Base-by-base conservation (phyloP, 495 filamentous ascomycete genomes). In the Astrothelium subdiscretum region DNA sequence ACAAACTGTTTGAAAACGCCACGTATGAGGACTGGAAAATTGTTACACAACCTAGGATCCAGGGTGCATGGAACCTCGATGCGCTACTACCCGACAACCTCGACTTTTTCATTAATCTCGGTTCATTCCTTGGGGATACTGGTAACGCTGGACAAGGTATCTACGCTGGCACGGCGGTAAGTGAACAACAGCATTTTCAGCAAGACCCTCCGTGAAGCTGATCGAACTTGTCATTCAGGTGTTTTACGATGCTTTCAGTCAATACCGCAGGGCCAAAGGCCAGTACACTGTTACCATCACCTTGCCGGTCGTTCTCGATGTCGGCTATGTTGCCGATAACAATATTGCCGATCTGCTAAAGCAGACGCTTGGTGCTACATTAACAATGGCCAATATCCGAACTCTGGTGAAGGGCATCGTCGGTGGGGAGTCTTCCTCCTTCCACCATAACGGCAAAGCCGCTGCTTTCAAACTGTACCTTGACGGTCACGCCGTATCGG, bases 91-190 rank as follows among this genome's bases (percentile, higher is more conserved):
- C 35, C 22, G 13, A 13, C 32, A 22, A 40, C 24, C 63, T 65
- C 27, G 63, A 65, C 44, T 61, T 63, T 38, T 65, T 65, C 60
- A 29, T 62, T 31, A 57, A 31, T 22, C 57, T 65, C 43, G 62
- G 60, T n/a, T 65, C 63, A 12, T 35, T 61, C 59, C 22, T 40
- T 6, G 60, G 43, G 18, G 38, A 63, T 22, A 52, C 58, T 35
- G 63, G 63, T 27, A 51, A 62, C 51, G n/a, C 12, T 22, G 59
- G 20, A 24, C 63, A 65, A 59, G 60, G 60, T 18, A 59, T 32
- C 59, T 65, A 65, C 63, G 31, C 60, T 48, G 63, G 42, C 35
- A 38, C 35, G 35, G 35, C 35, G 35, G 35, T 38, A 15, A 38
- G 35, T 38, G 35, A 38, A 15, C 35, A 38, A 38, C 15, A 38